Base-by-base conservation (phyloP, 108 stramenopile genomes). In the Epithemia pelagica region DNA sequence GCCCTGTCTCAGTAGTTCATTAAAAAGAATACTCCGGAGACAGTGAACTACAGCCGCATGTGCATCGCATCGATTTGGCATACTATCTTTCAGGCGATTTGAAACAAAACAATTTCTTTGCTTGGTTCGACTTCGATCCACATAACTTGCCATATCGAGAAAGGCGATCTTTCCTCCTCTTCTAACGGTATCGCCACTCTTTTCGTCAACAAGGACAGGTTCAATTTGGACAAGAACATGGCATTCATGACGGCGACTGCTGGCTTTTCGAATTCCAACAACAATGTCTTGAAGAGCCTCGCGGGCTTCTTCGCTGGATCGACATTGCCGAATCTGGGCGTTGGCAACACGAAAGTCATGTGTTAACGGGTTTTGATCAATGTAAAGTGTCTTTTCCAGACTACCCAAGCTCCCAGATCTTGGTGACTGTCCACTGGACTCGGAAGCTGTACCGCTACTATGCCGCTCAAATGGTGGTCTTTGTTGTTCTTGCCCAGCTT, bases 141-240 rank as follows among this genome's bases (percentile, higher is more conserved):
- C 58, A 46, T 10, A 46, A 1, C 82, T 75, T 19, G 78, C 82
- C 82, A 83, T 79, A 23, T 83, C 82, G 21, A 83, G 56, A 0
- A 83, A 30, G 0, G 65, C 73, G 51, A 83, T 72, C 22, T 52
- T 76, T 15, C 77, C 82, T 26, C 82, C 82, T 32, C 31, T 46
- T 28, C 65, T 33, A 52, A 59, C 64, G 0, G 30, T 59, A 25
- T 28, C 30, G 5, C 55, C 28, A 2, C 46, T 32, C 37, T 20
- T 58, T 2, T 66, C 68, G 29, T 77, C 67, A n/a, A 69, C 10
- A 27, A 72, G 26, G 0, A 75, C 56, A 22, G 81, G 81, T 56
- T 77, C 73, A 18, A 82, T 28, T 2, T 70, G 71, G 3, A 75
- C 65, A 23, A 73, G 59, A 0, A 78, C 54, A 32, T 82, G 81